phyloP scores from a whole-genome alignment of 768 basidiomycete genomes.

The Tylopilus rubrobrunneus region DNA sequence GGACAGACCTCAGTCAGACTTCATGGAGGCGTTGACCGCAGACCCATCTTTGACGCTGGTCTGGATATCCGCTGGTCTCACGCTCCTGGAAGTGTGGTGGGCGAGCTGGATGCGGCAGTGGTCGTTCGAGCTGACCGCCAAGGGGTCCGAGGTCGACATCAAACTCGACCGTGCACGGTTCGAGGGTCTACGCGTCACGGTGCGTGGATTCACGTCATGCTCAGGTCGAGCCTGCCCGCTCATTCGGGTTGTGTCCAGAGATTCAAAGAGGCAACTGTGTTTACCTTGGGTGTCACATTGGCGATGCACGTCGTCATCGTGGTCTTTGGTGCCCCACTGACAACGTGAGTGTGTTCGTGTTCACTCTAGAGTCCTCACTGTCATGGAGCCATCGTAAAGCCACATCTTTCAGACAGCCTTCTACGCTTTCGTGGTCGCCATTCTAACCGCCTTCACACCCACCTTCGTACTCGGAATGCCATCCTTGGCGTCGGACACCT shows the following conservation, averaged over 20 bases:
- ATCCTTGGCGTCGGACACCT: slow-evolving; percentile 38
- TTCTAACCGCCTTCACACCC: slow-evolving; percentile 63
- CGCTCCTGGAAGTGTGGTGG: slow-evolving; percentile 67
- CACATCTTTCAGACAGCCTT: slow-evolving; percentile 58
- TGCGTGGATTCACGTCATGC: slow-evolving; percentile 25
- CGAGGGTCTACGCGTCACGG: slow-evolving; percentile 37
- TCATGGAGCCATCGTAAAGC: slow-evolving; percentile 33
- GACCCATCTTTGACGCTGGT: slow-evolving; percentile 54
- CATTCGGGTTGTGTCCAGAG: slow-evolving; percentile 36
- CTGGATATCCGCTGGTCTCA: slow-evolving; percentile 54
- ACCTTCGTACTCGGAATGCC: slow-evolving; percentile 68
- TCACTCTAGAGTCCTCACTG: not conserved
- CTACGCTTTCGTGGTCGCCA: slow-evolving; percentile 63
- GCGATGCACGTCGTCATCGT: slow-evolving; percentile 49
- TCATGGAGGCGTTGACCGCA: slow-evolving; percentile 62
- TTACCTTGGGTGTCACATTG: slow-evolving; percentile 49
- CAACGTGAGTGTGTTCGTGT: slow-evolving; percentile 39
- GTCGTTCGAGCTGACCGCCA: slow-evolving; percentile 42
- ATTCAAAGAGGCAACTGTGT: slow-evolving; percentile 45
- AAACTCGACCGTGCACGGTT: slow-evolving; percentile 39
- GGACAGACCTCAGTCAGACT: slow-evolving; percentile 68
- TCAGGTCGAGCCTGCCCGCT: not conserved
- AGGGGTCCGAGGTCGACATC: slow-evolving; percentile 41
- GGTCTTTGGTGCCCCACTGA: slow-evolving; percentile 73
- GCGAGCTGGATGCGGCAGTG: slow-evolving; percentile 60